Conservation (phyloP, 768 basidiomycete genomes). For the Galerina sulciceps region DNA sequence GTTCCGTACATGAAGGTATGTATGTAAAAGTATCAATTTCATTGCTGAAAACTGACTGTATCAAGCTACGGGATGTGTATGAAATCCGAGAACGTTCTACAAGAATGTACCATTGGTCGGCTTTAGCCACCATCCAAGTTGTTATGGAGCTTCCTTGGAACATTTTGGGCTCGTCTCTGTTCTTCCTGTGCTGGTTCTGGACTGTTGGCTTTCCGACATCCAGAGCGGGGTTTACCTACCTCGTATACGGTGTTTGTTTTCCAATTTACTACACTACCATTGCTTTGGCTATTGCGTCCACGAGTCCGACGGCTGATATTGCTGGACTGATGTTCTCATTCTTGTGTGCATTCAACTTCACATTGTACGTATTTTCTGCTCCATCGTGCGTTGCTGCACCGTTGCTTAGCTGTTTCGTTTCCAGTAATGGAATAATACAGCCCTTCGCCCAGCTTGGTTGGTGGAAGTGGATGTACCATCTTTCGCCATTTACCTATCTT, state of each 20-base stretch:
- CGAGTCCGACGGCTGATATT: slow-evolving; percentile 63
- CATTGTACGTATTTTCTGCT: slow-evolving; percentile 45
- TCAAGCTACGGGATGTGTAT: slow-evolving; percentile 59
- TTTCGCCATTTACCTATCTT: slow-evolving; percentile 57
- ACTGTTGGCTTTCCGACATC: slow-evolving; percentile 62
- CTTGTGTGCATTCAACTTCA: slow-evolving; percentile 65
- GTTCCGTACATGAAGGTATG: slow-evolving; percentile 57
- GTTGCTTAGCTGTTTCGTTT: not conserved
- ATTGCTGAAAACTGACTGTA: not conserved
- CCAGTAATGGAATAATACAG: slow-evolving; percentile 68
- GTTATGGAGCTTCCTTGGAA: slow-evolving; percentile 69
- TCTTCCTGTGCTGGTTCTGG: slow-evolving; percentile 78
- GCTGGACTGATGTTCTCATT: slow-evolving; percentile 61
- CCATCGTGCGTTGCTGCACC: slow-evolving; percentile 7
- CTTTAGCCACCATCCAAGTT: slow-evolving; percentile 58
- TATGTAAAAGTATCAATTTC: not conserved
- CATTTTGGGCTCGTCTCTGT: slow-evolving; percentile 59
- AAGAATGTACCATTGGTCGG: slow-evolving; percentile 69
- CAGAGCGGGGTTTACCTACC: slow-evolving; percentile 62
- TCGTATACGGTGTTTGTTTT: slow-evolving; percentile 58
- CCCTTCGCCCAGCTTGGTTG: slow-evolving; percentile 63
- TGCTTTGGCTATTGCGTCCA: slow-evolving; percentile 62
- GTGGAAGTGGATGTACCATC: slow-evolving; percentile 75
- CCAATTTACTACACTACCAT: slow-evolving; percentile 70
- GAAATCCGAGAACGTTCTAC: slow-evolving; percentile 71